These are phyloP conservation scores for Phytophthora capsici DNA, from an alignment of 352 stramenopile species.

Conservation along the genomic window DNA sequence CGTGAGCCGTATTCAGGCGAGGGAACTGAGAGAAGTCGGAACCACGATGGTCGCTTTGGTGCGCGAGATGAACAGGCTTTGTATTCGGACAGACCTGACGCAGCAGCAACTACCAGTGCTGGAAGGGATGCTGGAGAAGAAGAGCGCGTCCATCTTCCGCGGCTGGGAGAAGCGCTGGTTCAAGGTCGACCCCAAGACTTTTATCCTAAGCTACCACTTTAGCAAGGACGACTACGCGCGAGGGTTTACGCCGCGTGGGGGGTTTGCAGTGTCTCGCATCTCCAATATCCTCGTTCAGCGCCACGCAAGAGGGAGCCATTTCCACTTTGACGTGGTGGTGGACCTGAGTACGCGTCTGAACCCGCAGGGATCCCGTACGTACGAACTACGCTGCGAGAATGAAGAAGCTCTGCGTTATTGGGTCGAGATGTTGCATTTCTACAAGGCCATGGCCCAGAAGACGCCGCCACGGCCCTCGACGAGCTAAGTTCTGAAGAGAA, in stretches of 20 bases:
- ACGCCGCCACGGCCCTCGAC: constrained; percentile 47
- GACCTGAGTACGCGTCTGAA: constrained; percentile 71
- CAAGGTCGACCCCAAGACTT: constrained; percentile 71
- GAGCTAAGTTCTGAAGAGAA: constrained; percentile 23
- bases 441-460: constrained; percentile 57
- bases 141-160: constrained; percentile 78
- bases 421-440: constrained; percentile 76
- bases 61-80: constrained; percentile 59
- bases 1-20: constrained; percentile 40
- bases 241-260: constrained; percentile 69
- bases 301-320: constrained; percentile 45
- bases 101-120: constrained; percentile 54
- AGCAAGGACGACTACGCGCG: constrained; percentile 64
- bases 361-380: constrained; percentile 64
- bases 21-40: constrained; percentile 54
- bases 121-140: constrained; percentile 77
- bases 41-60: constrained; percentile 61
- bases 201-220: constrained; percentile 74
- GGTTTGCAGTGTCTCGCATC: constrained; percentile 64
- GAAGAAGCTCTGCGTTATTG: constrained; percentile 65
- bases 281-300: constrained; percentile 61
- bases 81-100: constrained; percentile 37
- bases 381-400: constrained; percentile 68
- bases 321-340: constrained; percentile 74
- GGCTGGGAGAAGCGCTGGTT: constrained; percentile 76